Conservation (phyloP, 495 filamentous ascomycete genomes). For the Xylaria bambusicola region DNA sequence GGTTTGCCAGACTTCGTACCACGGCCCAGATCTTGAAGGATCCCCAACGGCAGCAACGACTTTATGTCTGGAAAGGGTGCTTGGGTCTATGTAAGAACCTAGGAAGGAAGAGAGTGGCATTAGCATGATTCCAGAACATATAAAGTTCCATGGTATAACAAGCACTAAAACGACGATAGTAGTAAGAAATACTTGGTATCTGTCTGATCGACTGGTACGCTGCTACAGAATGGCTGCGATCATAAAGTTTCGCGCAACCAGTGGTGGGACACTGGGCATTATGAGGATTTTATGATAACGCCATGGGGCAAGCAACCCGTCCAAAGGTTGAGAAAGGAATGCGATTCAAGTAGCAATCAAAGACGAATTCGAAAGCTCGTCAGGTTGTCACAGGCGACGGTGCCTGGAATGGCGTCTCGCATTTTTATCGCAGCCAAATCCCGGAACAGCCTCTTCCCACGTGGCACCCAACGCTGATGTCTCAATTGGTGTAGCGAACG, state of each 20-base stretch:
- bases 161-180: neutral
- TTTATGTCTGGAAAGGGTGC: conserved; percentile 19
- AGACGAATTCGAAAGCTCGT: conserved; percentile 30
- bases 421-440: conserved; percentile 23
- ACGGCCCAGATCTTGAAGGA: conserved; percentile 21
- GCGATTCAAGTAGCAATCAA: conserved; percentile 28
- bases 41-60: conserved; percentile 16
- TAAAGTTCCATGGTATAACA: conserved; percentile 31
- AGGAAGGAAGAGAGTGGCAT: conserved; percentile 27
- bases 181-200: neutral
- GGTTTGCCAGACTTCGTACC: conserved; percentile 27
- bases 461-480: conserved; percentile 20
- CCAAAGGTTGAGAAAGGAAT: conserved; percentile 26
- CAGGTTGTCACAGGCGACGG: conserved; percentile 34
- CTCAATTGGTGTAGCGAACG: neutral
- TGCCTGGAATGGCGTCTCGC: conserved; percentile 25
- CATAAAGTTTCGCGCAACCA: neutral
- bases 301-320: conserved; percentile 20
- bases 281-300: conserved; percentile 22
- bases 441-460: conserved; percentile 19
- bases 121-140: conserved; percentile 32
- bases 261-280: conserved; percentile 2
- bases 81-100: conserved; percentile 28
- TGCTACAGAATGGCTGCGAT: neutral
- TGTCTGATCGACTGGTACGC: neutral